phyloP scores from a whole-genome alignment of 2,329 filamentous ascomycete genomes.

The Botrytis paeoniae region DNA sequence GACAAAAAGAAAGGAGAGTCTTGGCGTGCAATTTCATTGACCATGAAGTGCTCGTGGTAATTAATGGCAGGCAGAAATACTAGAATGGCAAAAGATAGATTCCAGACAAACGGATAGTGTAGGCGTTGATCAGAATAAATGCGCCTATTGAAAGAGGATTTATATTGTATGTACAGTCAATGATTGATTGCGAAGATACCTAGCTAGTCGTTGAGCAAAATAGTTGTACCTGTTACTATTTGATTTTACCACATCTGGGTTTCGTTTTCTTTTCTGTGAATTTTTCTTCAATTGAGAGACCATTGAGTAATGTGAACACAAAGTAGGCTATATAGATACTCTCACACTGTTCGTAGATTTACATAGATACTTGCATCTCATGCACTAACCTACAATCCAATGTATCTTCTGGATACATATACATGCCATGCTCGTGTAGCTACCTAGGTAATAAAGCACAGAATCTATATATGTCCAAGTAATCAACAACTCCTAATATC shows the following conservation, averaged over 20 bases:
- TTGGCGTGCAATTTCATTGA: neutral
- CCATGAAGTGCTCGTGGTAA: neutral
- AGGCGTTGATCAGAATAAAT: neutral
- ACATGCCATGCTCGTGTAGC: neutral
- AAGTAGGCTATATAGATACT: neutral
- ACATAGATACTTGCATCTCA: neutral
- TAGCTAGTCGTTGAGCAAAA: neutral
- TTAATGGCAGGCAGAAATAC: neutral
- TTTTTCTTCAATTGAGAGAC: neutral
- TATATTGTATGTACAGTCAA: neutral
- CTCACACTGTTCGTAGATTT: neutral
- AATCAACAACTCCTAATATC: accelerated
- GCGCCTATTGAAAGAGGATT: neutral
- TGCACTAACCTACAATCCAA: no score
- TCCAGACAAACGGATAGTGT: neutral
- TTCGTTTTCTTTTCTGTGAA: neutral
- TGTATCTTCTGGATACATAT: neutral
- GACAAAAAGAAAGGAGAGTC: neutral
- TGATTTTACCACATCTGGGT: no score
- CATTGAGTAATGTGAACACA: neutral
- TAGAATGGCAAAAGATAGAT: neutral
- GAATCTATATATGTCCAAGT: neutral
- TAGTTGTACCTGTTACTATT: neutral
- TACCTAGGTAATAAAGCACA: neutral
- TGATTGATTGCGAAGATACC: neutral